Conservation (phyloP, 202 grass and related monocot genomes). For the Carex arenaria region DNA sequence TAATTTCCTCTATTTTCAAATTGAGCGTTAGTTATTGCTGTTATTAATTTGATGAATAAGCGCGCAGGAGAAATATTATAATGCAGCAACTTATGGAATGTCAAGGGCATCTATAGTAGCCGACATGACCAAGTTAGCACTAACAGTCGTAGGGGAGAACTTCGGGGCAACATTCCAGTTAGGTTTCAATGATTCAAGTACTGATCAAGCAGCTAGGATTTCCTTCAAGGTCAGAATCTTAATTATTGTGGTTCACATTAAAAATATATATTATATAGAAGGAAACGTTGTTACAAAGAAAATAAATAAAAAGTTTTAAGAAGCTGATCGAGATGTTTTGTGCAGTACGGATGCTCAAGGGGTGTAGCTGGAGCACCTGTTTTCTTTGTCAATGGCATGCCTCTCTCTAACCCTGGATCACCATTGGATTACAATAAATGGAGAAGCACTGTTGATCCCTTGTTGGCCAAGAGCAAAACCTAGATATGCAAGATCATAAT, state of each 20-base stretch:
- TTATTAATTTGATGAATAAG: not conserved
- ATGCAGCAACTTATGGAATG: constrained; percentile 53
- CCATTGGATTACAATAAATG: constrained; percentile 45
- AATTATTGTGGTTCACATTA: not conserved
- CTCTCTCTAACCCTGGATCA: constrained; percentile 30
- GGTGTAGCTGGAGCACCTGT: constrained; percentile 65
- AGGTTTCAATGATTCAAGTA: constrained; percentile 64
- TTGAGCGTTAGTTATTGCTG: not conserved
- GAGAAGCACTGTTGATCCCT: constrained; percentile 54
- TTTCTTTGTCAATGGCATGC: constrained; percentile 96
- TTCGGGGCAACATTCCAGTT: constrained; percentile 35
- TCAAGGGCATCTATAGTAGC: constrained; percentile 40
- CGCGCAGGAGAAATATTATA: constrained; percentile 72
- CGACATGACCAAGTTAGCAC: constrained; percentile 49
- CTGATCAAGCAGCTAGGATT: constrained; percentile 52
- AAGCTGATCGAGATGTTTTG: not conserved
- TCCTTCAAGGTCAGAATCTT: constrained; percentile 64
- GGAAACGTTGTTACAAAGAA: too few species aligned
- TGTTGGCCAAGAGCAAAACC: constrained; percentile 33
- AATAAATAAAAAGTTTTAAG: not conserved
- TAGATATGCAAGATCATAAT: not conserved
- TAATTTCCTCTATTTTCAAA: not conserved
- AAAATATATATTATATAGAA: too few species aligned
- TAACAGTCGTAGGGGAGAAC: constrained; percentile 31
- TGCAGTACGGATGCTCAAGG: constrained; percentile 77